Base-by-base conservation (phyloP, 2,329 filamentous ascomycete genomes). In the Alternaria metachromatica region DNA sequence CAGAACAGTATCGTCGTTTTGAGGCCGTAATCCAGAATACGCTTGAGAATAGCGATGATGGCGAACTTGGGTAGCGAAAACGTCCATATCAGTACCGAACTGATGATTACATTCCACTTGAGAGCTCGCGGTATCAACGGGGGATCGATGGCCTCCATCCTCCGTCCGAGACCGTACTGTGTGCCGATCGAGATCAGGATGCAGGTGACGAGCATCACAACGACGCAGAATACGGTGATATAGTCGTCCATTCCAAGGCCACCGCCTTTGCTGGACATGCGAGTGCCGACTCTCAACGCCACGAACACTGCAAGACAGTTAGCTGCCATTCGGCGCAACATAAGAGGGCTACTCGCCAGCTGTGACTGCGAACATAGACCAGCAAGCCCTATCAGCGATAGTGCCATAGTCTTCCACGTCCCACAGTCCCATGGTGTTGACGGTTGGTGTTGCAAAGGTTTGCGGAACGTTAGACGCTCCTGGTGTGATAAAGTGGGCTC, bases 1-100 rank as follows among this genome's bases (percentile, higher is more conserved):
- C 37, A 56, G 54, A 46, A 56, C 9, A 56, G 23, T 56, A 56
- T 56, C 54, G 21, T 56, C 25, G 54, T 56, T 18, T 56, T 56
- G 54, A 56, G 54, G 41, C 54, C 25, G 18, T 56, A 56, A 5
- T 56, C 20, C 54, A 46, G 54, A 46, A 56, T 56, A 2, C 54
- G 41, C 41, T 56, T 56, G 41, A 56, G 54, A 25, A 56, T 56
- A 46, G 54, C 54, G 54, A 56, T 56, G n/a, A 56, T 56, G 37
- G 54, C 54, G 18, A 56, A 56, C 41, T 56, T 56, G 41, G 54
- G 41, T 56, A 56, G 41, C 54, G 54, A 45, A 56, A 56, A 56
- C 18, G 54, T 46, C 54, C 54, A 56, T 33, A 56, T 56, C 37
- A 56, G 54, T 46, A 46, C 54, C n/a, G 37, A 56, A 46, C 54